Evolutionary conservation across 1,284 basidiomycete genomes (phyloP).

Genomic region (Veloporphyrellus conicus): DNA sequence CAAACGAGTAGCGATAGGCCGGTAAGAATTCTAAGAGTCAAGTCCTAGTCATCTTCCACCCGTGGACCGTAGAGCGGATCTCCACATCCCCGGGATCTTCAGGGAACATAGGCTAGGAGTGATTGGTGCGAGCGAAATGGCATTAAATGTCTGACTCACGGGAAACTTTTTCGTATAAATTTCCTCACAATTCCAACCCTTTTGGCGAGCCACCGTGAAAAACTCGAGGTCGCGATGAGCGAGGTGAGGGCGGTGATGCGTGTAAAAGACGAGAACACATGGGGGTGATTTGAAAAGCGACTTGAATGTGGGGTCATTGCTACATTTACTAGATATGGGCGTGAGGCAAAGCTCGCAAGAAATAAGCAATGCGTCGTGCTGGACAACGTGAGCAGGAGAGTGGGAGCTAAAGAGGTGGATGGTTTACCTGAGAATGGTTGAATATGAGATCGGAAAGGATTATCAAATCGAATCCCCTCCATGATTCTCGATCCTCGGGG

Average conservation of each 20-base stretch:
- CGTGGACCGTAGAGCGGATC: conserved; percentile 71
- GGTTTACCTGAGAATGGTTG: conserved; percentile 73
- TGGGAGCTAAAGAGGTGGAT: background rate
- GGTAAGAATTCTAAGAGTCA: too few relatives aligned
- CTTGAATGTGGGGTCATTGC: background rate
- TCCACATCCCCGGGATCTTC: conserved; percentile 77
- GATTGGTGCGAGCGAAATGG: background rate
- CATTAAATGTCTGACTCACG: conserved; percentile 36
- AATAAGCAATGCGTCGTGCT: conserved; percentile 81
- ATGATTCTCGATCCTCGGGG: conserved; percentile 13
- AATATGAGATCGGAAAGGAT: conserved; percentile 91
- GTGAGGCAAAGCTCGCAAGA: conserved; percentile 60
- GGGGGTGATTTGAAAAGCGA: conserved; percentile 35
- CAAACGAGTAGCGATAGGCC: too few relatives aligned
- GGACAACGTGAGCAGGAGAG: conserved; percentile 3
- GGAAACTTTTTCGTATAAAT: conserved; percentile 66
- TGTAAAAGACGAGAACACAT: conserved; percentile 84
- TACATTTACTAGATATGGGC: conserved; percentile 2
- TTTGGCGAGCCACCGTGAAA: conserved; percentile 61
- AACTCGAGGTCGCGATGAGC: conserved; percentile 84
- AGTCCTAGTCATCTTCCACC: conserved; percentile 57
- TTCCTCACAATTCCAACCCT: conserved; percentile 75
- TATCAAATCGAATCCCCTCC: conserved; percentile 67
- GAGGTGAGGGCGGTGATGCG: conserved; percentile 85
- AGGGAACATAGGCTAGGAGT: conserved; percentile 75